These are phyloP conservation scores for Erodium texanum DNA, from an alignment of 441 rosid genomes.

Conservation along the genomic window DNA sequence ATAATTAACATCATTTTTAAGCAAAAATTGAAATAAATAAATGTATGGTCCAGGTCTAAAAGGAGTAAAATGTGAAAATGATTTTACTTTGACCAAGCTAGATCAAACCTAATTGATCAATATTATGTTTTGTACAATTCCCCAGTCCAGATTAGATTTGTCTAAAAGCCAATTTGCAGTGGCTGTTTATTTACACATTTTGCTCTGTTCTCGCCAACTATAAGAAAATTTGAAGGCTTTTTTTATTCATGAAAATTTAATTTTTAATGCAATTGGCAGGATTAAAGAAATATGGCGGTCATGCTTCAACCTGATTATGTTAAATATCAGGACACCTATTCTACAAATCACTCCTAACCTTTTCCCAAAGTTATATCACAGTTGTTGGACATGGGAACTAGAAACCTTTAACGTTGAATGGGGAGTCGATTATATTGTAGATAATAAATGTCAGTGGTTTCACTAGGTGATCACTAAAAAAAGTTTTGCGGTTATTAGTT, in stretches of 20 bases:
- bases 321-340: slow-evolving; percentile 34
- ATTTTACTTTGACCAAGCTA: background rate
- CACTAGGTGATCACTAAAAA: slow-evolving; percentile 45
- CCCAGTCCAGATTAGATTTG: background rate
- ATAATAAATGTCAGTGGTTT: slow-evolving; percentile 48
- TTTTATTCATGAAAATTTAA: slow-evolving; percentile 10
- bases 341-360: slow-evolving; percentile 37
- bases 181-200: background rate
- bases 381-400: slow-evolving; percentile 37
- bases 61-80: background rate
- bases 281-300: slow-evolving; percentile 31
- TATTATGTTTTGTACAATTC: background rate
- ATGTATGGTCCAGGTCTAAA: background rate
- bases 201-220: background rate
- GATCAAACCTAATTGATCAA: background rate
- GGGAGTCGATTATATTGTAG: slow-evolving; percentile 63
- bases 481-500: slow-evolving; percentile 13
- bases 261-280: slow-evolving; percentile 39
- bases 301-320: slow-evolving; percentile 52
- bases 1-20: background rate
- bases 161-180: background rate
- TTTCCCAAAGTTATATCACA: slow-evolving; percentile 49
- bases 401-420: slow-evolving; percentile 36
- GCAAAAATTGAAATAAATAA: background rate
- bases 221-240: slow-evolving; percentile 10